phyloP scores from a whole-genome alignment of 768 basidiomycete genomes.

The Lanmaoa rubissima region DNA sequence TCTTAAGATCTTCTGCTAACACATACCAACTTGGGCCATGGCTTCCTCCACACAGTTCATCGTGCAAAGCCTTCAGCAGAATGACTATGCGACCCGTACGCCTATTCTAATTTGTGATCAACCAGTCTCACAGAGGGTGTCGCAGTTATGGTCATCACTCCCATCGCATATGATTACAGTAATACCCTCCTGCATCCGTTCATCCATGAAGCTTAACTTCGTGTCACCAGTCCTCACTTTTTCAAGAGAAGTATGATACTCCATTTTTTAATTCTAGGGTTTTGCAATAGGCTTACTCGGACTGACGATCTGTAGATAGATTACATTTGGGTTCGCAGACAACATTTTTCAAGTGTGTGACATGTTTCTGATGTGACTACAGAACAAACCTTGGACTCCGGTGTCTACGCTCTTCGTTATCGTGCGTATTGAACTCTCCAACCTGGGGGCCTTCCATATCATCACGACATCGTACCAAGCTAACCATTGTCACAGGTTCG shows the following conservation, averaged over 20 bases:
- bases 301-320: constrained; percentile 1
- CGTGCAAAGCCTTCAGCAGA: not conserved
- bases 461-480: not conserved
- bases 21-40: not conserved
- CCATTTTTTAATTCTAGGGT: not conserved
- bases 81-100: not conserved
- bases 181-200: not conserved
- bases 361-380: not conserved
- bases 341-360: not conserved
- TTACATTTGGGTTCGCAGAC: constrained; percentile 3
- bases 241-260: not conserved
- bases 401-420: not conserved
- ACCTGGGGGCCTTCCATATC: not conserved
- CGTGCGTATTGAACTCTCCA: not conserved
- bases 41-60: not conserved
- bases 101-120: not conserved
- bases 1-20: no score
- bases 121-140: not conserved
- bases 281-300: not conserved
- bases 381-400: not conserved
- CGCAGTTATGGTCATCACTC: not conserved
- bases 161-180: constrained; percentile 6
- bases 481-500: not conserved
- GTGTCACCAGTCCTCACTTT: not conserved
- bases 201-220: not conserved